Base-by-base conservation (phyloP, 192 early-diverging fungal species). In the Rhizophagus prolifer region DNA sequence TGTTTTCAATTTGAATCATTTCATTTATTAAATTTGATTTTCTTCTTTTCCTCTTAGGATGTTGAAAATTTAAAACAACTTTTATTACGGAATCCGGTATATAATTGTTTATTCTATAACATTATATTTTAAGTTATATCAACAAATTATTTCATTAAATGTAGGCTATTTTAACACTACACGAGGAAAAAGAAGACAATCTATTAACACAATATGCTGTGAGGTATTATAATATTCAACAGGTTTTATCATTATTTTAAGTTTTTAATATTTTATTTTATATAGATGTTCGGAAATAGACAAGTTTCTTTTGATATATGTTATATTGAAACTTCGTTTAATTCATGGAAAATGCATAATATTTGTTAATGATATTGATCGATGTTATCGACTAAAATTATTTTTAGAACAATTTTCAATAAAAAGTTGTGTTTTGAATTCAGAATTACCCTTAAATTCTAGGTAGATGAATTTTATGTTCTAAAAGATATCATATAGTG, bases 401-500 rank as follows among this genome's bases (percentile, higher is more conserved):
- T 99, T 97, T 79, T 80, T 99, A 81, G 96, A 99, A 85, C 96
- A 97, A 82, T 99, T 99, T 81, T 93, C 93, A 8, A 93, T 98
- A 77, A 92, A 88, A 47, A 89, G 91, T 28, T 96, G 95, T 41
- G 94, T 97, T 10, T 85, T 99, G 70, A 97, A 99, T 87, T 95
- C 95, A 41, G 96, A 96, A 86, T 81, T 99, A 80, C 97, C 97
- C 6, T 80, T 97, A 78, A 95, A 95, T 80, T 93, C 93, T 46
- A 84, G 81, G 72, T 74, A 41, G 9, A 23, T 61, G 14, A 25
- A 38, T 26, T n/a, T 38, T 38, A 6, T 5, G 7, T 34, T 34
- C 31, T 34, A 34, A 34, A 34, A 86, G 96, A 76, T 92, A 92
- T 72, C 96, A 98, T 79, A 96, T 97, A 79, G 95, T 99, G 16